phyloP scores from a whole-genome alignment of 2,329 filamentous ascomycete species.

The Rasamsonia emersonii region DNA sequence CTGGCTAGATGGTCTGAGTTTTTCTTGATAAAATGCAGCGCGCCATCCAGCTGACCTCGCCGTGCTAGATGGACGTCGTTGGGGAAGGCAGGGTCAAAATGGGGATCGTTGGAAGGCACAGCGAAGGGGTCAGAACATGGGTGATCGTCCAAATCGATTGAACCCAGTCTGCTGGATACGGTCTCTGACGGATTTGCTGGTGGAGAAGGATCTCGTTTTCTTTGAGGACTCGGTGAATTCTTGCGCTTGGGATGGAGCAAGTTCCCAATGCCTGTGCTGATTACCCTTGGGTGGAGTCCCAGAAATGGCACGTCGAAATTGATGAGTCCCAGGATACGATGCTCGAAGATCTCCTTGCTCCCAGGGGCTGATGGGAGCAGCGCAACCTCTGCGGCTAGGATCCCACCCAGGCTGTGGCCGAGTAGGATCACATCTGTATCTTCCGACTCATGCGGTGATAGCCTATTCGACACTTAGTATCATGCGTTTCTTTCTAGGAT shows the following conservation, averaged over 20 bases:
- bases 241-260: slow-evolving; percentile 51
- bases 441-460: slow-evolving; percentile 64
- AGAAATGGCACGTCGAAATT: slow-evolving; percentile 81
- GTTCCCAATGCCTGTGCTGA: slow-evolving; percentile 71
- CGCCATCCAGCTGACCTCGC: slow-evolving; percentile 53
- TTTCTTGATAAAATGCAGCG: slow-evolving; percentile 73
- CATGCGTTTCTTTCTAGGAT: background rate
- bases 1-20: slow-evolving; percentile 63
- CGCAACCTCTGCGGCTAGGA: slow-evolving; percentile 71
- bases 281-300: slow-evolving; percentile 79
- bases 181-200: slow-evolving; percentile 7
- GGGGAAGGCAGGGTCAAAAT: slow-evolving; percentile 65
- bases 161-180: background rate
- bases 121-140: slow-evolving; percentile 13
- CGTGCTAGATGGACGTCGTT: slow-evolving; percentile 66
- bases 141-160: slow-evolving; percentile 8
- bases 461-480: slow-evolving; percentile 34
- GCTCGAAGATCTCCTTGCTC: slow-evolving; percentile 46
- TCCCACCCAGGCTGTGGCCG: slow-evolving; percentile 84
- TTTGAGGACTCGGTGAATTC: slow-evolving; percentile 12
- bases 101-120: slow-evolving; percentile 38
- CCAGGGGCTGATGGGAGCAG: slow-evolving; percentile 40
- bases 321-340: slow-evolving; percentile 70
- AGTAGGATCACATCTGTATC: slow-evolving; percentile 73
- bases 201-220: slow-evolving; percentile 7